phyloP scores from a whole-genome alignment of 768 basidiomycete genomes.

The Tulasnella sp. region DNA sequence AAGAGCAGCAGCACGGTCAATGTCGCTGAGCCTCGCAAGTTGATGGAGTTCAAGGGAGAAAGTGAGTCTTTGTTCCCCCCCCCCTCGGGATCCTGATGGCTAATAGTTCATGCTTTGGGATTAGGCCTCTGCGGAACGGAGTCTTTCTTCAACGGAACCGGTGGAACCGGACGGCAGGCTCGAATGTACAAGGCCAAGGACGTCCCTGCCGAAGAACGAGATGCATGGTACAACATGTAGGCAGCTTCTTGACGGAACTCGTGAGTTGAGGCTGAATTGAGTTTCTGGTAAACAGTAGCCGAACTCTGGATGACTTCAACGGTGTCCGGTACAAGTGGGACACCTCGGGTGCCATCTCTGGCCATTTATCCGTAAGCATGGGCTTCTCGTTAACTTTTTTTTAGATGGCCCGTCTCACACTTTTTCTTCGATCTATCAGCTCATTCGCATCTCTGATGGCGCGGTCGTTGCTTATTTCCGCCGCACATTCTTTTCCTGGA shows the following conservation, averaged over 20 bases:
- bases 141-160: not conserved
- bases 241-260: not conserved
- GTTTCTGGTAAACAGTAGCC: not conserved
- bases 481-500: not conserved
- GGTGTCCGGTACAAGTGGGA: not conserved
- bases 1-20: not conserved
- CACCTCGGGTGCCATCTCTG: not conserved
- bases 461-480: not conserved
- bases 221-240: conserved; percentile 13
- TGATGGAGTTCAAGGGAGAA: conserved; percentile 1
- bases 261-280: not conserved
- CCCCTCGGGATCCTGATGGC: not conserved
- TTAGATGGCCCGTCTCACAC: not conserved
- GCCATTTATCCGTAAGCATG: not conserved
- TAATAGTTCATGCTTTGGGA: not conserved
- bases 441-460: not conserved
- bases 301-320: conserved; percentile 1
- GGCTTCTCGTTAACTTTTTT: not conserved
- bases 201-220: not conserved
- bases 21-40: not conserved
- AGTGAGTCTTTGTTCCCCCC: not conserved
- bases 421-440: not conserved
- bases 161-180: not conserved
- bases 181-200: conserved; percentile 6
- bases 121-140: not conserved